phyloP scores from a whole-genome alignment of 2,329 filamentous ascomycete genomes.

The Lasiodiplodia gonubiensis region DNA sequence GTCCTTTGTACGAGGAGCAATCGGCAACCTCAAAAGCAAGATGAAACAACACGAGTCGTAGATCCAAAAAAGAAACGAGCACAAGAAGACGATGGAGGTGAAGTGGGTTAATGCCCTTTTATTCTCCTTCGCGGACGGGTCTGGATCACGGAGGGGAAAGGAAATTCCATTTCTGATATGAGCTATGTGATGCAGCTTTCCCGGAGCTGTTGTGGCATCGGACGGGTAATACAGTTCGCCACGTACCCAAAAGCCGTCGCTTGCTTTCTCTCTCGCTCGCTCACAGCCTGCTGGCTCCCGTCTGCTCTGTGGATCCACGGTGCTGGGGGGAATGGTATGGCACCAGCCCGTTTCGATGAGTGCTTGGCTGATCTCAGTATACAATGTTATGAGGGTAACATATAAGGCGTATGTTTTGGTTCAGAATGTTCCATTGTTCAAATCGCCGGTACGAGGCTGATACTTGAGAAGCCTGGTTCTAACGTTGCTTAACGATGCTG shows the following conservation, averaged over 20 bases:
- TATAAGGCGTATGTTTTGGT: neutral
- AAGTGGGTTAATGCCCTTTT: neutral
- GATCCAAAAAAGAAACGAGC: neutral
- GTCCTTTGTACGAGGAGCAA: neutral
- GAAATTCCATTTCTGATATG: slow-evolving; percentile 11
- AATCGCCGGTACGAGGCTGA: neutral
- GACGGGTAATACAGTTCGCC: neutral
- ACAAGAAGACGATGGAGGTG: neutral
- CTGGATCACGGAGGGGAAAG: neutral
- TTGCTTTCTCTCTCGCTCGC: neutral
- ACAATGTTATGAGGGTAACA: neutral
- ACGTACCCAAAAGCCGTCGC: neutral
- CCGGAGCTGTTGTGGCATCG: neutral
- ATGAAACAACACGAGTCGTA: neutral
- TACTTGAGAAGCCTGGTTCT: neutral
- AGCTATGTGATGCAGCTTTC: slow-evolving; percentile 7
- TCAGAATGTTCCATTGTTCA: neutral
- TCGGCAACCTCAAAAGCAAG: neutral
- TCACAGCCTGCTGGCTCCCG: neutral
- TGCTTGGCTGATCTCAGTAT: neutral
- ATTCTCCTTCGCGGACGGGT: slow-evolving; percentile 5
- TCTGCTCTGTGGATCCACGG: neutral
- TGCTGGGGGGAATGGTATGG: neutral
- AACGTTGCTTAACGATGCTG: neutral
- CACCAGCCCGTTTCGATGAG: neutral